These are phyloP conservation scores for Neofusicoccum cordaticola DNA, from an alignment of 2,329 filamentous ascomycete species.

Conservation along the genomic window DNA sequence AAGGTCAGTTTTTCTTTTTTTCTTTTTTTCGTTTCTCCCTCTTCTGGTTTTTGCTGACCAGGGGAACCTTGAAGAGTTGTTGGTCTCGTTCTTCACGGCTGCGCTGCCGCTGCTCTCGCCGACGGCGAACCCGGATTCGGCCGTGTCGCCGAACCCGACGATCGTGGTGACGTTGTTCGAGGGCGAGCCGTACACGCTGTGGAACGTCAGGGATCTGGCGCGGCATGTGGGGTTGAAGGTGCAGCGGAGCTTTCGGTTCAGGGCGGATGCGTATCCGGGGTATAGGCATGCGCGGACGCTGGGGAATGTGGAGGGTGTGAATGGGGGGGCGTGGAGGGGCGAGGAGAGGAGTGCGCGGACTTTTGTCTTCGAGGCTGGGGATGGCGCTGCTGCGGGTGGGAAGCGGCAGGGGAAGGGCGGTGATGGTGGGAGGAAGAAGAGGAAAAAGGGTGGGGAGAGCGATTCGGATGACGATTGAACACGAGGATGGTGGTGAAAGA, in stretches of 20 bases:
- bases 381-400: constrained; percentile 21
- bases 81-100: constrained; percentile 49
- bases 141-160: constrained; percentile 48
- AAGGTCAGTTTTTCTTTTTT: constrained; percentile 41
- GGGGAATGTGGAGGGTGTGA: constrained; percentile 50
- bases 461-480: constrained; percentile 3
- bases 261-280: constrained; percentile 64
- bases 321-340: constrained; percentile 47
- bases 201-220: constrained; percentile 88
- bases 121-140: background rate
- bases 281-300: constrained; percentile 73
- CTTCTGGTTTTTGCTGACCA: background rate
- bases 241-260: constrained; percentile 67
- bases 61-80: constrained; percentile 29
- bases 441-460: constrained; percentile 19
- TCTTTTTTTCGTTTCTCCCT: background rate
- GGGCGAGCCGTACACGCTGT: constrained; percentile 88
- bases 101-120: constrained; percentile 48
- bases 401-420: constrained; percentile 20
- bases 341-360: constrained; percentile 47
- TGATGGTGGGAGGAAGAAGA: constrained; percentile 16
- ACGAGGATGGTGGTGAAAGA: background rate
- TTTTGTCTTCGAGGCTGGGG: constrained; percentile 44
- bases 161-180: constrained; percentile 89
- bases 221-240: constrained; percentile 72